phyloP scores from a whole-genome alignment of 306 rosid genomes.

The Cercis canadensis region DNA sequence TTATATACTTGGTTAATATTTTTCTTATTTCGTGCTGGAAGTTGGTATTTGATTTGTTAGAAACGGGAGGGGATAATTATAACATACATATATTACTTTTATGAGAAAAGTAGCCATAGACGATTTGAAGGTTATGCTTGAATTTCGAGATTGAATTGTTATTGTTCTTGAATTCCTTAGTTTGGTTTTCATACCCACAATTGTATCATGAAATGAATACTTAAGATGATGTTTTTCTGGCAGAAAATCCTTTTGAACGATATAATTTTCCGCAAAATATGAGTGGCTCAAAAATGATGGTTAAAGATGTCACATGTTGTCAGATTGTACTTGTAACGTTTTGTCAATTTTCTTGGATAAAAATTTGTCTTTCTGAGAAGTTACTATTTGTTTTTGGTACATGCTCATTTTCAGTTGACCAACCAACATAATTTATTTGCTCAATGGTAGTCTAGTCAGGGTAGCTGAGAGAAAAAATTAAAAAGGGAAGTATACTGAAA shows the following conservation, averaged over 20 bases:
- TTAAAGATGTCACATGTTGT: neutral
- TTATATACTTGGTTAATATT: neutral
- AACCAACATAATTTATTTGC: neutral
- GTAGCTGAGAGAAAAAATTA: neutral
- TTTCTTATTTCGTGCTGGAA: neutral
- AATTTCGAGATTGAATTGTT: neutral
- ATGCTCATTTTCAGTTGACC: neutral
- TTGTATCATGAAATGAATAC: neutral
- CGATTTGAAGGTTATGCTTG: neutral
- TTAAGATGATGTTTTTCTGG: neutral
- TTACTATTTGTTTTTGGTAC: neutral
- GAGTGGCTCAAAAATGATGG: neutral
- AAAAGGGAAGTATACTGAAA: too few relatives aligned
- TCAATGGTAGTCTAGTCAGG: neutral
- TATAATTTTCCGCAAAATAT: neutral
- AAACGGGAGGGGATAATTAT: neutral
- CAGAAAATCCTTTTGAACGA: neutral
- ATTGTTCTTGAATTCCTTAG: neutral
- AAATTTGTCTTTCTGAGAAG: neutral
- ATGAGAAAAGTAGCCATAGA: neutral
- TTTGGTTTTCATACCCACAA: neutral
- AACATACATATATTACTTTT: too few relatives aligned
- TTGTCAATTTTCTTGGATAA: too few relatives aligned
- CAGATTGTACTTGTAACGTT: too few relatives aligned
- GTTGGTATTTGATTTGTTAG: conserved; percentile 13